Evolutionary conservation across 352 stramenopile genomes (phyloP).

Genomic region (Globisporangium okanoganense): DNA sequence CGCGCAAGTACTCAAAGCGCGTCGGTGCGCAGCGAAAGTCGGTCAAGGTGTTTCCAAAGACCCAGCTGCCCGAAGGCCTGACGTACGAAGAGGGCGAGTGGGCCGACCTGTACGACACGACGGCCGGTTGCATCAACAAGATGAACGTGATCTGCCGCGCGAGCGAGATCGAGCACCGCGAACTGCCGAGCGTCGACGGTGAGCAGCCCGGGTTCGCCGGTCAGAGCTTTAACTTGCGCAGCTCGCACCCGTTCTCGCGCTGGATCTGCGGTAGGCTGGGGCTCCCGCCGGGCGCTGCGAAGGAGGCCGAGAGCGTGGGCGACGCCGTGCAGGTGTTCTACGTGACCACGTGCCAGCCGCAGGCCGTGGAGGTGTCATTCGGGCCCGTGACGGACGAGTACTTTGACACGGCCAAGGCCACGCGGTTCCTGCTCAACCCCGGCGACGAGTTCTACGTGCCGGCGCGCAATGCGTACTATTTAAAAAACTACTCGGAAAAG

Average conservation of each 20-base stretch:
- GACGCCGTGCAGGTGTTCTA: slow-evolving; percentile 94
- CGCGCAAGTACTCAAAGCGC: slow-evolving; percentile 25
- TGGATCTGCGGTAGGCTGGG: slow-evolving; percentile 91
- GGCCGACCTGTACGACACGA: slow-evolving; percentile 65
- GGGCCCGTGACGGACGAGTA: slow-evolving; percentile 64
- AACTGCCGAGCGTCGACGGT: slow-evolving; percentile 53
- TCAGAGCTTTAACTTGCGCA: slow-evolving; percentile 87
- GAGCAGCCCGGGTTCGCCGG: slow-evolving; percentile 62
- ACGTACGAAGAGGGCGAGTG: slow-evolving; percentile 65
- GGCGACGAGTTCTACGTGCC: slow-evolving; percentile 97
- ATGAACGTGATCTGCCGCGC: slow-evolving; percentile 80
- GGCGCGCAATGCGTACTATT: slow-evolving; percentile 94
- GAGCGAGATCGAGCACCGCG: slow-evolving; percentile 67
- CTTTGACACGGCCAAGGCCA: slow-evolving; percentile 89
- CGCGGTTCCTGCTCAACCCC: slow-evolving; percentile 90
- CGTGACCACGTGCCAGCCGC: slow-evolving; percentile 87
- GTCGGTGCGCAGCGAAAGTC: slow-evolving; percentile 24
- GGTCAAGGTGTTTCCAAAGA: slow-evolving; percentile 33
- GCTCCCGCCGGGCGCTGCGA: slow-evolving; percentile 91
- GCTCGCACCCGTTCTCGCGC: slow-evolving; percentile 57
- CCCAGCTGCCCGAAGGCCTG: slow-evolving; percentile 45
- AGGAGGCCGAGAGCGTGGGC: slow-evolving; percentile 93
- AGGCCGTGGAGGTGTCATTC: slow-evolving; percentile 71
- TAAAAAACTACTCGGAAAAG: slow-evolving; percentile 94
- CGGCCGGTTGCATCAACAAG: slow-evolving; percentile 54